These are phyloP conservation scores for Phoenix dactylifera DNA, from an alignment of 176 grass and related monocot species.

Conservation along the genomic window DNA sequence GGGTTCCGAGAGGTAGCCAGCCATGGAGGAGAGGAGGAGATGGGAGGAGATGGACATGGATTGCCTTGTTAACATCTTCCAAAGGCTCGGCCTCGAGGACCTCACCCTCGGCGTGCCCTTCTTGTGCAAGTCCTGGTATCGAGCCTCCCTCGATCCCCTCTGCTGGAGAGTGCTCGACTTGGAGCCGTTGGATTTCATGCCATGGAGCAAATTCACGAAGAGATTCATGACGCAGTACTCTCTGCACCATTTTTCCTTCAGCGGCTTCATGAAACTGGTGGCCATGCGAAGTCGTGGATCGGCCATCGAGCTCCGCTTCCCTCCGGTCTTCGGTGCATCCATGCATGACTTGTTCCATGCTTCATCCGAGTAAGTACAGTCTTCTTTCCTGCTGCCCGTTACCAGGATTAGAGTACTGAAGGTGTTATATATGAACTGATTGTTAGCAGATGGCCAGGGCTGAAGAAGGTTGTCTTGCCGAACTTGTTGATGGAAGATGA, in stretches of 20 bases:
- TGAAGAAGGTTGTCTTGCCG: not conserved
- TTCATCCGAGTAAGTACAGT: not conserved
- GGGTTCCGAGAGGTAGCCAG: not conserved
- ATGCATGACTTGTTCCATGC: not conserved
- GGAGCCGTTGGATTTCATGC: not conserved
- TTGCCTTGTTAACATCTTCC: slow-evolving; percentile 1
- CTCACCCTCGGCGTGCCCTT: not conserved
- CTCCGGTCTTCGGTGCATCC: not conserved
- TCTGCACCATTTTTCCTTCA: not conserved
- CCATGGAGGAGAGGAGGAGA: not conserved
- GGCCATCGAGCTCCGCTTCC: not conserved
- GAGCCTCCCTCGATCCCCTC: slow-evolving; percentile 1
- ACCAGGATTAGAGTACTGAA: not conserved
- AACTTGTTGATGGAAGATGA: not conserved
- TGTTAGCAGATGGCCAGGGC: not conserved
- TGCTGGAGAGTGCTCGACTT: slow-evolving; percentile 1
- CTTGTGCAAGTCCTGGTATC: not conserved
- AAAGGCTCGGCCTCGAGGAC: not conserved
- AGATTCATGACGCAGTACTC: not conserved
- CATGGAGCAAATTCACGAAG: not conserved
- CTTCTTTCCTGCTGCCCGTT: not conserved
- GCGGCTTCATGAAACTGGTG: not conserved
- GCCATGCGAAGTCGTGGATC: not conserved
- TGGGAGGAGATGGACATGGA: slow-evolving; percentile 9
- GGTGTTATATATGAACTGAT: too few relatives aligned